Evolutionary conservation across 495 filamentous ascomycete species (phyloP).

Genomic region (Xylaria sp.): DNA sequence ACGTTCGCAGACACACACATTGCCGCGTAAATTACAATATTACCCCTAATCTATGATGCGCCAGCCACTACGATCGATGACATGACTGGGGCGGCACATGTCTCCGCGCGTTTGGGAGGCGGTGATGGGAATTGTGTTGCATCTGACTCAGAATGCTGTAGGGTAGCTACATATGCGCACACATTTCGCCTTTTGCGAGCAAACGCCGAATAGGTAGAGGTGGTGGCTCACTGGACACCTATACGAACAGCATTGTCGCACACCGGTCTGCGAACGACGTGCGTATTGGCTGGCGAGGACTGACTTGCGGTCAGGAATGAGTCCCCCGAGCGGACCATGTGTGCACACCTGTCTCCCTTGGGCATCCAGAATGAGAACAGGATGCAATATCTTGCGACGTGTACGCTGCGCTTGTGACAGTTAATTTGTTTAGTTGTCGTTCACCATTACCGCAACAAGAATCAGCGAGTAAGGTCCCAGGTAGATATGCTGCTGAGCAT

Average conservation of each 20-base stretch:
- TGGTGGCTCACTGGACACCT: slow-evolving; percentile 29
- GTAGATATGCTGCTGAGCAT: neutral
- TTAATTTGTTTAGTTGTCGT: slow-evolving; percentile 4
- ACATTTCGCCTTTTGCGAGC: slow-evolving; percentile 24
- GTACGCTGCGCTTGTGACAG: slow-evolving; percentile 21
- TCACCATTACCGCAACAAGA: neutral
- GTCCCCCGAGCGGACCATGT: neutral
- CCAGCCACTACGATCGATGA: slow-evolving; percentile 22
- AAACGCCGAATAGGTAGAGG: slow-evolving; percentile 36
- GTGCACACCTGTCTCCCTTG: slow-evolving; percentile 15
- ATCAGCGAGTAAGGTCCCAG: neutral
- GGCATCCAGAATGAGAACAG: slow-evolving; percentile 4
- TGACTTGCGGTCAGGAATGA: slow-evolving; percentile 41
- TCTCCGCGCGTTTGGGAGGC: slow-evolving; percentile 27
- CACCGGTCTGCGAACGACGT: slow-evolving; percentile 39
- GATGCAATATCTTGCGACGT: slow-evolving; percentile 26
- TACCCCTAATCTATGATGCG: slow-evolving; percentile 17
- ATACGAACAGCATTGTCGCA: slow-evolving; percentile 34
- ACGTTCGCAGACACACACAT: slow-evolving; percentile 7
- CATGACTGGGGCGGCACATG: slow-evolving; percentile 18
- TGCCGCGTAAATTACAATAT: slow-evolving; percentile 6
- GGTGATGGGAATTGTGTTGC: slow-evolving; percentile 36
- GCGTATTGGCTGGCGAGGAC: slow-evolving; percentile 40
- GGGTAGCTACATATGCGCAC: slow-evolving; percentile 21
- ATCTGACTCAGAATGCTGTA: slow-evolving; percentile 43